Conservation (phyloP, 495 filamentous ascomycete genomes). For the Aspergillus conjunctus region DNA sequence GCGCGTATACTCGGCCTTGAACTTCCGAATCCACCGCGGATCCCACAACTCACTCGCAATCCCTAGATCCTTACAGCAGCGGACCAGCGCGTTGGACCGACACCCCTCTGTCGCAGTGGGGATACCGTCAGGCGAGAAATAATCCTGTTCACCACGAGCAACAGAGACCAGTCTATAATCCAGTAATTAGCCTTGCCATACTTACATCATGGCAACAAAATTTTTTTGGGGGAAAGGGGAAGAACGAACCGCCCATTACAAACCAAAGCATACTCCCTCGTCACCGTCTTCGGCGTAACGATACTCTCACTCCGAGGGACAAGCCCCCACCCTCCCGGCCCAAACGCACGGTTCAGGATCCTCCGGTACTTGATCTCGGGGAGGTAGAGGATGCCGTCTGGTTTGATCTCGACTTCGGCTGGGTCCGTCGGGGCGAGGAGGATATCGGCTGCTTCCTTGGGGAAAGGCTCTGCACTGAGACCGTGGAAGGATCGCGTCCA, state of each 20-base stretch:
- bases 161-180: constrained; percentile 77
- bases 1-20: constrained; percentile 65
- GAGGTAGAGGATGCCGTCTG: constrained; percentile 93
- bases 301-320: constrained; percentile 89
- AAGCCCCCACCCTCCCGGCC: constrained; percentile 93
- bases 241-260: constrained; percentile 79
- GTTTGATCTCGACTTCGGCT: constrained; percentile 92
- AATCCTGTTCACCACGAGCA: constrained; percentile 92
- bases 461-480: constrained; percentile 73
- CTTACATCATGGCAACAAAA: background rate
- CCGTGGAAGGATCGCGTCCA: constrained; percentile 95
- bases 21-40: constrained; percentile 81
- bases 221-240: too few relatives aligned
- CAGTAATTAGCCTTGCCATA: background rate
- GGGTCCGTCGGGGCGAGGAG: constrained; percentile 66
- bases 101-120: constrained; percentile 97
- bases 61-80: constrained; percentile 96
- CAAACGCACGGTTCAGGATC: constrained; percentile 89
- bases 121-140: constrained; percentile 89
- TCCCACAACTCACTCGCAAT: constrained; percentile 97
- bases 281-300: constrained; percentile 84
- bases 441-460: constrained; percentile 70
- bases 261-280: constrained; percentile 92
- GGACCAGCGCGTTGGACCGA: constrained; percentile 94
- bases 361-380: constrained; percentile 98